Base-by-base conservation (phyloP, 495 filamentous ascomycete species). In the Haplographium delicatum region DNA sequence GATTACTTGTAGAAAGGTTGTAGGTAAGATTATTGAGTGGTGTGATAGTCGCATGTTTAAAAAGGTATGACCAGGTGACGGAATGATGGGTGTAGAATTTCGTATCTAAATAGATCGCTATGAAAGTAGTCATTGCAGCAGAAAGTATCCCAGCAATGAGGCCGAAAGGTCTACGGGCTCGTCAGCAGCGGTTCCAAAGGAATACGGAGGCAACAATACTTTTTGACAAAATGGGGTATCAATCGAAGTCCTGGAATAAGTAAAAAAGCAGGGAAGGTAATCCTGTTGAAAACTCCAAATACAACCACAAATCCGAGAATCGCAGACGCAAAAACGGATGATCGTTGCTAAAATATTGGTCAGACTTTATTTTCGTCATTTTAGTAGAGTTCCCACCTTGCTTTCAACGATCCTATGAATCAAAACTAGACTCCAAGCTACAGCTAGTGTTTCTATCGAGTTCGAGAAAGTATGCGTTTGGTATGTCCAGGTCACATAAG, bases 381-480 rank as follows among this genome's bases (percentile, higher is more conserved):
- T 15, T 9, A 1, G 5, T 18, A 18, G 11, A 28, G 15, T 35
- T 64, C 72, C 10, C 71, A 93, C 89, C 72, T 84, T 85, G 57
- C 81, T 81, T 28, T 80, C 83, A 27, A 82, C 68, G 54, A 97
- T 90, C 60, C 91, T 82, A 62, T 83, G 82, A 60, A 96, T 86
- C 60, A 97, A 72, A 43, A 96, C 89, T 66, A 98, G 62, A 53
- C 85, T 85, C 93, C 94, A 97, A 41, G 83, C 74, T 15, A 98
- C 91, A 25, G 87, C 75, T 58, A 98, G 73, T 1, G 93, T 96
- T 70, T 98, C 93, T 59, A 96, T 79, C 44, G 89, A 89, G 67
- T 98, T 98, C 63, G 93, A 97, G 69, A 98, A 97, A 27, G 94
- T 97, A 72, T 98, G 93, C 34, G 88, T 95, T 71, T 98, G 93